These are phyloP conservation scores for Triticum aestivum DNA, from an alignment of 176 grass and related monocot species.

Conservation along the genomic window IWGSC_CS_RefSeq_v2.1 NC_057796.1:315648309-315648808, in stretches of 20 bases:
- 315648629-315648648: too few relatives aligned
- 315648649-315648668: too few relatives aligned
- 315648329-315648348: neutral
- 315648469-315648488: neutral
- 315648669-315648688: conserved; percentile 2
- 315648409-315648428: neutral
- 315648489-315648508: neutral
- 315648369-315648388: neutral
- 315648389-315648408: neutral
- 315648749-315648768: neutral
- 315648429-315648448: neutral
- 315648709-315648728: neutral
- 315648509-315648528: neutral
- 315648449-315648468: neutral
- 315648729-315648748: neutral
- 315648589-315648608: too few relatives aligned
- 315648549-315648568: neutral
- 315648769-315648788: neutral
- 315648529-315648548: neutral
- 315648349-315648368: neutral
- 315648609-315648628: too few relatives aligned
- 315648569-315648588: too few relatives aligned
- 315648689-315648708: neutral
- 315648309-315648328: neutral
- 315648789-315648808: neutral